A percentile compares a stretch with the other conserved stretches of the same genome.
Evolutionary conservation across 2,329 filamentous ascomycete species (phyloP).

Genomic region (Aspergillus sp.): DNA sequence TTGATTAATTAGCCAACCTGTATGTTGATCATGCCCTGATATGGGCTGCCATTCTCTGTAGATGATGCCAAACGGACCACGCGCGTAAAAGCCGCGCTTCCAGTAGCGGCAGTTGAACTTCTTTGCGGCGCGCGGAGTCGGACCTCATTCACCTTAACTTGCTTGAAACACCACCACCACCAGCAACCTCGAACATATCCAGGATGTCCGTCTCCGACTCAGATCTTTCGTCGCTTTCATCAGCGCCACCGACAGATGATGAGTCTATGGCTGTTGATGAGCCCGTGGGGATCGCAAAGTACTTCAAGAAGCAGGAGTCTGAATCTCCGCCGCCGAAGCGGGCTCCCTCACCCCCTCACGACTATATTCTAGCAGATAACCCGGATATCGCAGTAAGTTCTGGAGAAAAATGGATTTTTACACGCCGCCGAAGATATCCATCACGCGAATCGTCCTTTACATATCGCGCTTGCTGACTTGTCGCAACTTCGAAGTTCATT

Average conservation of each 20-base stretch:
- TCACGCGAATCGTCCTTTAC: constrained; percentile 10
- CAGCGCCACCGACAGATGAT: constrained; percentile 56
- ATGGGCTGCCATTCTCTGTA: constrained; percentile 2
- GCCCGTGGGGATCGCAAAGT: constrained; percentile 40
- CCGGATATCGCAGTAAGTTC: constrained; percentile 82
- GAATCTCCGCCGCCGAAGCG: constrained; percentile 68
- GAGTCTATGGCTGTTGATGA: constrained; percentile 43
- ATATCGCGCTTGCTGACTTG: constrained; percentile 29
- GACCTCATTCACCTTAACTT: not conserved
- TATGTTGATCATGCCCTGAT: no score
- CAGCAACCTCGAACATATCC: constrained; percentile 23
- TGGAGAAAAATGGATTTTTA: constrained; percentile 28
- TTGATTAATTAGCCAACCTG: no score
- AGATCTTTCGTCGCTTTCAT: constrained; percentile 55
- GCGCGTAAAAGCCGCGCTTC: constrained; percentile 30
- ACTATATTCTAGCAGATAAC: constrained; percentile 86
- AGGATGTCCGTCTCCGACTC: constrained; percentile 47
- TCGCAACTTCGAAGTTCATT: constrained; percentile 65
- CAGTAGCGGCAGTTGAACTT: constrained; percentile 24
- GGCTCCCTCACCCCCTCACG: constrained; percentile 82
- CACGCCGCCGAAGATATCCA: constrained; percentile 1
- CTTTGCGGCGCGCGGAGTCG: constrained; percentile 12
- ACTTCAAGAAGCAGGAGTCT: constrained; percentile 42
- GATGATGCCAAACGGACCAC: constrained; percentile 19
- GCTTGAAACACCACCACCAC: constrained; percentile 21